Conservation (phyloP, 306 rosid species). For the Rubus idaeus region DNA sequence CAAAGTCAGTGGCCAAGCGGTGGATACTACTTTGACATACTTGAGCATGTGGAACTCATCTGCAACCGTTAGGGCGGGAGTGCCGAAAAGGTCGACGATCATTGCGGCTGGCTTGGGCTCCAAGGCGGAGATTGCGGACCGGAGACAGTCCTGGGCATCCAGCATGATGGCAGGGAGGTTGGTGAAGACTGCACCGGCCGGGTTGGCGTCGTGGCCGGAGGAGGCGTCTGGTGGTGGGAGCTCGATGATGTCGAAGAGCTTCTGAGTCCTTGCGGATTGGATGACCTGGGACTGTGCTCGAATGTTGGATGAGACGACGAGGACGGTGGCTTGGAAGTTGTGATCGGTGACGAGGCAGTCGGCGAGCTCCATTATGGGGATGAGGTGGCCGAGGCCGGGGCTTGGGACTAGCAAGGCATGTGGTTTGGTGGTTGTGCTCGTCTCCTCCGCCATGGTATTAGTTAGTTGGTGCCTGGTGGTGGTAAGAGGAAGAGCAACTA, state of each 20-base stretch:
- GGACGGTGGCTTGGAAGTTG: neutral
- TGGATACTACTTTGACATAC: conserved; percentile 17
- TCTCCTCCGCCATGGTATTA: neutral
- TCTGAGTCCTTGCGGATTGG: neutral
- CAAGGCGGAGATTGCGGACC: neutral
- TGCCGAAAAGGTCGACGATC: conserved; percentile 50
- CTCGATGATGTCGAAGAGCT: conserved; percentile 29
- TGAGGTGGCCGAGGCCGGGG: neutral
- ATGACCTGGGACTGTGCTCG: neutral
- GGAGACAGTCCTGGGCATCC: conserved; percentile 1
- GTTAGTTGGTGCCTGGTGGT: too few species aligned
- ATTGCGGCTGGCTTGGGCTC: conserved; percentile 15
- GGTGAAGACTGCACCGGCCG: neutral
- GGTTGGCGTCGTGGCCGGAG: conserved; percentile 1
- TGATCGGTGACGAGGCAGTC: neutral
- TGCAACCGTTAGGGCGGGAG: conserved; percentile 36
- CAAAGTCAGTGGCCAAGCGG: conserved; percentile 2
- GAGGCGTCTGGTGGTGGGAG: conserved; percentile 31
- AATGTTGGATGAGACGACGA: neutral
- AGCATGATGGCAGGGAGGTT: conserved; percentile 32
- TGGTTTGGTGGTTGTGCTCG: neutral
- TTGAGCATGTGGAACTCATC: conserved; percentile 41
- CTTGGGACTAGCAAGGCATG: neutral
- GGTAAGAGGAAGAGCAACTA: too few species aligned
- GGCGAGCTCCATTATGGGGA: neutral